These are phyloP conservation scores for Punica granatum DNA, from an alignment of 345 rosid genomes.

Conservation along the genomic window DNA sequence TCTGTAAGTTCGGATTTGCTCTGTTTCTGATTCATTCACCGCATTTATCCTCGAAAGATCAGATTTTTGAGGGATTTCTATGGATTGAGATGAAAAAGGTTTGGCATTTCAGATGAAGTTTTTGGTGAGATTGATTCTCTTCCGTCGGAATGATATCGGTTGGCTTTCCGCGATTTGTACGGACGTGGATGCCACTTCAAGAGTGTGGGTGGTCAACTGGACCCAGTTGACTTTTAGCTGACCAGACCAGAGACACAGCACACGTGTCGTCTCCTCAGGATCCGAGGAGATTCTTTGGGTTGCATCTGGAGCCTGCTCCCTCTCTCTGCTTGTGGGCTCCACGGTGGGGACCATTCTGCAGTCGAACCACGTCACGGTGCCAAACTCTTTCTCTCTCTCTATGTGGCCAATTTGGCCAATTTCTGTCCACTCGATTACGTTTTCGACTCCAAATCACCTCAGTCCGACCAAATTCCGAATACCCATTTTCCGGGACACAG, in stretches of 20 bases:
- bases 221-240: background rate
- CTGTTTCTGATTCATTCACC: background rate
- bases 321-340: background rate
- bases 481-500: background rate
- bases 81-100: background rate
- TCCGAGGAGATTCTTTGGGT: background rate
- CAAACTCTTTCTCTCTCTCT: slow-evolving; percentile 1
- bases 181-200: too few species aligned
- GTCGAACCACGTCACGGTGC: background rate
- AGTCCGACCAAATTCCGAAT: too few species aligned
- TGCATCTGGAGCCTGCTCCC: background rate
- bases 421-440: background rate
- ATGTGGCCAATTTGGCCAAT: background rate
- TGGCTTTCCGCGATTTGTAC: too few species aligned
- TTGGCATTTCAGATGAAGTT: background rate
- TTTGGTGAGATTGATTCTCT: background rate
- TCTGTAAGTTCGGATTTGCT: background rate
- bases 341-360: background rate
- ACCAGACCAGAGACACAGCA: background rate
- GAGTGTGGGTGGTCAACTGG: background rate
- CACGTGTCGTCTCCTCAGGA: too few species aligned
- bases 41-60: background rate
- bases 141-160: too few species aligned
- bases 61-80: background rate
- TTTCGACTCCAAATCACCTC: background rate